phyloP scores from a whole-genome alignment of 768 basidiomycete genomes.

The Clitopilus passeckerianus region DNA sequence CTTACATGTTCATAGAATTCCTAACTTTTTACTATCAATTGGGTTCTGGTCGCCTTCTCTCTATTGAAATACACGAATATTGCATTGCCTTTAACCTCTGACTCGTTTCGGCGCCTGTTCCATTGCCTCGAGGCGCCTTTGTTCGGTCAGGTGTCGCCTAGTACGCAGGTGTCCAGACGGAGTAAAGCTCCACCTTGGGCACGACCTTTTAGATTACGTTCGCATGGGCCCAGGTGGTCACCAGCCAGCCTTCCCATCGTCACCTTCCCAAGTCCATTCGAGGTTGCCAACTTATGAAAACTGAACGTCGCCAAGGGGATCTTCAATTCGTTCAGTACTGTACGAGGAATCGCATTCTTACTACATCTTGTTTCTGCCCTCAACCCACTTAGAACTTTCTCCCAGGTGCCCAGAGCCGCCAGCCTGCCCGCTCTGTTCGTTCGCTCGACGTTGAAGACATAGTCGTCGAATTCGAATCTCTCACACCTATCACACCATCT shows the following conservation, averaged over 20 bases:
- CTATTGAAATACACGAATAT: too few species aligned
- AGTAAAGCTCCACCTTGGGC: background rate
- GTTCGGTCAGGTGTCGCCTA: background rate
- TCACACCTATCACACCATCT: background rate
- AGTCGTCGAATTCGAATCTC: background rate
- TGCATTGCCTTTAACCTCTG: too few species aligned
- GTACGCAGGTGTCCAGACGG: background rate
- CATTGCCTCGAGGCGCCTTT: background rate
- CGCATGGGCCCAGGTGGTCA: background rate
- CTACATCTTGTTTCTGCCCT: background rate
- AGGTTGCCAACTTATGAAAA: background rate
- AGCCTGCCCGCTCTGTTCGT: background rate
- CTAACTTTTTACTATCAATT: background rate
- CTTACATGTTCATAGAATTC: background rate
- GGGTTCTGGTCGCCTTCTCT: background rate
- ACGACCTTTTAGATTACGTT: background rate
- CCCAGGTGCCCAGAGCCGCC: background rate
- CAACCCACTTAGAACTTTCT: background rate
- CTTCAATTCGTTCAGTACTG: background rate
- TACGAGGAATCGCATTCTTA: background rate
- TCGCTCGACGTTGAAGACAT: background rate
- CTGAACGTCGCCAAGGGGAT: background rate
- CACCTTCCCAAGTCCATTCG: background rate
- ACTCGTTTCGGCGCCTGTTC: background rate
- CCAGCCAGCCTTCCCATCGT: background rate